These are phyloP conservation scores for Agapanthus africanus DNA, from an alignment of 106 monocot species.

Conservation along the genomic window DNA sequence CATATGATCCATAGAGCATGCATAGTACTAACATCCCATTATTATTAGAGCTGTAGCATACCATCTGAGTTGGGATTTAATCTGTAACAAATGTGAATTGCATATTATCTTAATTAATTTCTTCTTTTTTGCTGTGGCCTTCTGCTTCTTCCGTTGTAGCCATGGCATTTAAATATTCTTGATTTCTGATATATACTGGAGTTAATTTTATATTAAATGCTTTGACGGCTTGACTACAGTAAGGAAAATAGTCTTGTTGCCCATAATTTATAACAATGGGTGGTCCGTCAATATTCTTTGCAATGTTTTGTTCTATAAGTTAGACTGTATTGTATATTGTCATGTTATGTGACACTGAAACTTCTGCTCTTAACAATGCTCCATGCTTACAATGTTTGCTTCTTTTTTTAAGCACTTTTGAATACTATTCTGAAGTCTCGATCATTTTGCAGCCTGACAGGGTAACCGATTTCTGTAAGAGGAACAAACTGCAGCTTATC, in stretches of 20 bases:
- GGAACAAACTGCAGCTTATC: conserved; percentile 86
- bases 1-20: neutral
- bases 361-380: no score
- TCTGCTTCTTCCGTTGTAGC: neutral
- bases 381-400: neutral
- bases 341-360: neutral
- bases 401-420: neutral
- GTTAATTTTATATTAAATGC: neutral
- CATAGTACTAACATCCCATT: neutral
- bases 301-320: neutral
- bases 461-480: conserved; percentile 89
- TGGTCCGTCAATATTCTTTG: neutral
- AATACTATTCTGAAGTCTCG: conserved; percentile 9
- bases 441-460: conserved; percentile 79
- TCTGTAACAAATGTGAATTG: neutral
- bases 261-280: neutral
- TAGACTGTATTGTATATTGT: neutral
- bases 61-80: neutral
- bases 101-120: neutral
- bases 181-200: neutral
- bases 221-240: neutral
- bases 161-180: neutral
- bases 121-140: neutral
- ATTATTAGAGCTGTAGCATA: neutral
- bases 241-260: neutral